Percentiles rank a stretch among this genome's conserved stretches.
phyloP scores from a whole-genome alignment of 1,139 yeast genomes.

The Blastobotrys illinoisensis region DNA sequence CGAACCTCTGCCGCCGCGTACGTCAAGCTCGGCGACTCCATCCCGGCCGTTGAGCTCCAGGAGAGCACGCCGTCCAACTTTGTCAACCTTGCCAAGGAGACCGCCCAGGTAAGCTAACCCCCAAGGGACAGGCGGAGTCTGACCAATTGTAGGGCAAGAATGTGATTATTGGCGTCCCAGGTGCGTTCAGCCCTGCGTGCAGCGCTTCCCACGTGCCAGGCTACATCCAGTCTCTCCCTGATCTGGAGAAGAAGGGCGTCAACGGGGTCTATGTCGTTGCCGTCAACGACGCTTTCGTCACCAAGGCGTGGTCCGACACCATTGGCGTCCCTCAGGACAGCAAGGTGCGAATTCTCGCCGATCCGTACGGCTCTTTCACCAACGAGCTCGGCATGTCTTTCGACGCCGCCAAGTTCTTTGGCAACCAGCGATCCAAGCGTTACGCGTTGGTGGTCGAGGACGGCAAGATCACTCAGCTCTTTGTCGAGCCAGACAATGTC shows the following conservation, averaged over 20 bases:
- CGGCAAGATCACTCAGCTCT: conserved; percentile 59
- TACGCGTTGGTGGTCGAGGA: conserved; percentile 71
- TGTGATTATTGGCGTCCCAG: conserved; percentile 78
- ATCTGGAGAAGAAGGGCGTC: conserved; percentile 62
- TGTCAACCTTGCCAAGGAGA: conserved; percentile 54
- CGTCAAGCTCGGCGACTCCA: conserved; percentile 34
- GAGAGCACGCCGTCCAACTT: conserved; percentile 67
- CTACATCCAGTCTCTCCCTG: conserved; percentile 46
- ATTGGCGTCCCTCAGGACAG: conserved; percentile 30
- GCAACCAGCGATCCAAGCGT: conserved; percentile 69
- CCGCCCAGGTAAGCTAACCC: conserved; percentile 31
- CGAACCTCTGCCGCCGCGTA: conserved; percentile 23
- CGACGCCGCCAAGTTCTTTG: conserved; percentile 69
- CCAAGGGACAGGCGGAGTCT: not conserved
- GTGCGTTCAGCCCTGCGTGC: conserved; percentile 88
- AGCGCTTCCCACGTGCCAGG: conserved; percentile 77
- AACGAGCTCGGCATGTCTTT: conserved; percentile 58
- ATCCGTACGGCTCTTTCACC: conserved; percentile 67
- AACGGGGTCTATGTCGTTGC: conserved; percentile 57
- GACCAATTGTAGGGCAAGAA: conserved; percentile 41
- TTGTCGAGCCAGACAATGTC: conserved; percentile 77
- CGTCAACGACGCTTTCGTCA: conserved; percentile 83
- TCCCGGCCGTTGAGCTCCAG: conserved; percentile 53
- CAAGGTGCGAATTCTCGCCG: conserved; percentile 53
- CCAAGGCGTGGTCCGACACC: conserved; percentile 67